Evolutionary conservation across 441 rosid species (phyloP), one percentile per base, ranked within the genome.

Genomic region (Pelargonium fulgidum): DNA sequence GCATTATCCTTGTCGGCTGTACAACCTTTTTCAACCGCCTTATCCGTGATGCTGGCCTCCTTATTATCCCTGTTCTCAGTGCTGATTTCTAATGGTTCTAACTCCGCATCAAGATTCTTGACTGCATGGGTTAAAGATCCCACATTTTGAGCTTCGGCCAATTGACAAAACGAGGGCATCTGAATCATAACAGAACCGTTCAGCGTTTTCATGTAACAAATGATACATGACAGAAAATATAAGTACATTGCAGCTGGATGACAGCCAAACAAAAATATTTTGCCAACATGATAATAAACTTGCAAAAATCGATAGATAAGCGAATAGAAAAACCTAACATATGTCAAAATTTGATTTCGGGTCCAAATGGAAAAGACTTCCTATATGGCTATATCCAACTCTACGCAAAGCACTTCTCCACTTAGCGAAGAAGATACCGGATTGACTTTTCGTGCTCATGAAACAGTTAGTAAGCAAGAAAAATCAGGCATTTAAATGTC

Each of bases 101-200:
- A 82, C 80, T 84, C 83, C 73, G 85, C 84, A 72, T 94, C 93
- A 73, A 83, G 77, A 72, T 84, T 84, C 82, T 81, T 94, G 68
- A 94, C 80, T 33, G 76, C 82, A 61, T 63, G 74, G 8, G 84
- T 84, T 58, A 94, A 70, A 58, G 92, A 74, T 71, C 93, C 87
- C 52, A 79, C 82, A 69, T 88, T 86, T 70, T 75, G 68, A 8
- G 88, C 83, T 65, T 61, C 83, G 29, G 77, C 81, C 62, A 88
- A 73, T 68, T 79, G 73, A 10, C 73, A 1, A 13, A 64, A 77
- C 41, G 85, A 73, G 66, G 79, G 81, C 75, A 80, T 63, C 89
- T 87, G 90, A 59, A 59, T 59, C 63, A 7, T 39, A 39, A 39
- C 42, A 39, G 42, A 39, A 39, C 42, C 10, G 39, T 33, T 39